Evolutionary conservation across 805 yeast species (phyloP), one percentile per base, ranked within the genome.

Genomic region (Ogataea ganodermae): DNA sequence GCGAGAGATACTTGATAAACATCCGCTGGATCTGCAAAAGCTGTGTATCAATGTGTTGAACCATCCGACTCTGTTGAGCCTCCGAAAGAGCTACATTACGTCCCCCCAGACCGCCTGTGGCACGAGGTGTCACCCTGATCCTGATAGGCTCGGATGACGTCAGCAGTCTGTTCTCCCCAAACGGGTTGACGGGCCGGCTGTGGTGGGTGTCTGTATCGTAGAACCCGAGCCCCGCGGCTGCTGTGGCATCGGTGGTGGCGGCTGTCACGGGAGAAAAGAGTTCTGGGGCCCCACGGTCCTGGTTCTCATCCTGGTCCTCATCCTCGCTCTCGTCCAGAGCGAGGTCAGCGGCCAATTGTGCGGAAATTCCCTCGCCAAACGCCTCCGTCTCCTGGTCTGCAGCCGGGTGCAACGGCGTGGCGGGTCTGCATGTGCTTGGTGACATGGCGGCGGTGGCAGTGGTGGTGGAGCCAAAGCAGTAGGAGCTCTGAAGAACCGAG

Each of bases 51-150:
- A 83, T 71, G 54, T 80, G 81, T 17, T 70, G 67, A 18, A 77
- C 65, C 49, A 84, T 70, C 52, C 75, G 74, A 36, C 81, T 75
- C 59, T 83, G 86, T 56, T 85, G 90, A 0, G 72, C 51, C 35
- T 61, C 54, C 0, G 76, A 70, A 2, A 78, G 64, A 7, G 20
- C 10, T 10, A n/a, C 7, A 9, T 33, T 12, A 28, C 13, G 32
- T 18, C 6, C 9, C 4, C 10, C 37, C 24, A 13, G 24, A 24
- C 10, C 27, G 35, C 68, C 59, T 48, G 69, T 61, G 20, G 35
- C 31, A 22, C 20, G 14, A 2, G 30, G n/a, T n/a, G n/a, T n/a
- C n/a, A n/a, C 12, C 37, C 16, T 41, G 13, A 63, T 52, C 12
- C 51, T 48, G 4, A 57, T 49, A 7, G 67, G 63, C 14, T 46